Evolutionary conservation across 345 rosid species (phyloP).

Genomic region (Nephelium lappaceum): DNA sequence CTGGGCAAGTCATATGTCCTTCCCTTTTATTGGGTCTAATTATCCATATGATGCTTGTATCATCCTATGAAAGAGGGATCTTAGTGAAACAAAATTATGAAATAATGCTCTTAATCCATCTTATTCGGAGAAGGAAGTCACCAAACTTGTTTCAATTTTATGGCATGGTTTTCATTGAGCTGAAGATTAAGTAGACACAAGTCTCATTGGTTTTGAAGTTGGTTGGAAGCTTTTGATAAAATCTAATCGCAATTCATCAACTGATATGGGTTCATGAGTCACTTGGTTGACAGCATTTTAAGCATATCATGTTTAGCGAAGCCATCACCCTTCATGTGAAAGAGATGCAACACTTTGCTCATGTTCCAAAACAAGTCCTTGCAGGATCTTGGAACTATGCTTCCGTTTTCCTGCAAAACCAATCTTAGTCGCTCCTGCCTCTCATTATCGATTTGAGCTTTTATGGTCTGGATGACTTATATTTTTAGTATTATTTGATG

Average conservation of each 20-base stretch:
- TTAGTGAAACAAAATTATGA: background rate
- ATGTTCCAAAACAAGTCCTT: constrained; percentile 78
- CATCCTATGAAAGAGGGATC: background rate
- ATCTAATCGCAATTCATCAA: background rate
- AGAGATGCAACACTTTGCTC: constrained; percentile 66
- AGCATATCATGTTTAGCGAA: constrained; percentile 59
- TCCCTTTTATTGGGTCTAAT: no score
- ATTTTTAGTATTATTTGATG: no score
- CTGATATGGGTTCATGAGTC: constrained; percentile 43
- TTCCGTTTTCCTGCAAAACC: constrained; percentile 56
- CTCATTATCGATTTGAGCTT: constrained; percentile 27
- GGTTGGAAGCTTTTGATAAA: no score
- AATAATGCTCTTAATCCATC: no score
- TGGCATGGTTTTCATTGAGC: no score
- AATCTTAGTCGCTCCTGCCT: constrained; percentile 53
- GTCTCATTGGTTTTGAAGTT: no score
- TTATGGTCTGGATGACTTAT: constrained; percentile 27
- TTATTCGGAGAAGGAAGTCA: no score
- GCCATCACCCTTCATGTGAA: constrained; percentile 79
- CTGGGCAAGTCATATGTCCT: background rate
- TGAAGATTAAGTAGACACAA: no score
- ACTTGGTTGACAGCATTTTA: constrained; percentile 51
- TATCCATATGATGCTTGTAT: no score
- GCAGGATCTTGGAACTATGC: constrained; percentile 67
- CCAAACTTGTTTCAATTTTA: no score